Base-by-base conservation (phyloP, 2,329 filamentous ascomycete species). In the Zymoseptoria pseudotritici region DNA sequence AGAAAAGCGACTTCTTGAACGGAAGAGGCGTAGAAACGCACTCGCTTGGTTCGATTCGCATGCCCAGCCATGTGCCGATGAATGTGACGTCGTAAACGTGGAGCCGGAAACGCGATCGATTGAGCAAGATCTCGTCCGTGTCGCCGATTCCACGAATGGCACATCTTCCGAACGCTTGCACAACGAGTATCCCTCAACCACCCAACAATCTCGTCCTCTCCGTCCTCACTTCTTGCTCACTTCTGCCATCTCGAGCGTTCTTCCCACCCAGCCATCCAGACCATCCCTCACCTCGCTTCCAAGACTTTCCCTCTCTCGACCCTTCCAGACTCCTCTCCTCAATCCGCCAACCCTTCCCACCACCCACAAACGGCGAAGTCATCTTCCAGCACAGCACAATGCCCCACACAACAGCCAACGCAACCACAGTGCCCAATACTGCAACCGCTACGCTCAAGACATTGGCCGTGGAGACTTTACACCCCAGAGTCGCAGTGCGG, bases 391-490 rank as follows among this genome's bases (percentile, higher is more conserved):
- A 55, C 29, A 63, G 29, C 8, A 61, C 51, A n/a, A 73, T 22
- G 3, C 64, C 69, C 42, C 72, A 75, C 13, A 78, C 60, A 1
- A 77, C 60, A 0, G 74, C 8, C 0, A 78, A 61, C 1, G 72
- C 76, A 11, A 72, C 71, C 3, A 79, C 61, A 0, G 77, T 79
- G 26, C 70, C 72, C 42, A 77, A 70, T 51, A 79, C 73, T 1
- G 78, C 77, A 7, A 77, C 71, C 19, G 79, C 64, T 4, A 76
- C 70, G 46, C 75, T 76, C 36, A 80, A 66, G 24, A 79, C 72
- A 0, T 77, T 79, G 7, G 76, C 76, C 6, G 77, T 79, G 0
- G 77, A 79, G 54, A 77, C 77, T 56, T 75, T 73, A 61, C 78
- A 80, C 20, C 78, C 78, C 0, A 79, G 65, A 5, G 76, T 70